These are phyloP conservation scores for Cyclostephanos invisitatus DNA, from an alignment of 108 stramenopile genomes.

Conservation along the genomic window DNA sequence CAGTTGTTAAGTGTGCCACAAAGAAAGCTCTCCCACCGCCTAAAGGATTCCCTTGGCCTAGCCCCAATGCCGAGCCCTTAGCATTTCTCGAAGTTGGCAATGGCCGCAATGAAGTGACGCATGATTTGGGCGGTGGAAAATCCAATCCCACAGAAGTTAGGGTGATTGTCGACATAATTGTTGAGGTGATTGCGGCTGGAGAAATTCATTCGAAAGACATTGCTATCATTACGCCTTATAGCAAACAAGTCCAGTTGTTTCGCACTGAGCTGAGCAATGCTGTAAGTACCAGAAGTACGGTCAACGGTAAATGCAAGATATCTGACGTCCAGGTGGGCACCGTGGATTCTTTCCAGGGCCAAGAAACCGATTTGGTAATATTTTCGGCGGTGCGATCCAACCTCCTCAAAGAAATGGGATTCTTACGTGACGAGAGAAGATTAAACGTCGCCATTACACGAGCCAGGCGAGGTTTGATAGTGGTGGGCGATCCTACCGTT, in stretches of 20 bases:
- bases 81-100: constrained; percentile 64
- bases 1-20: constrained; percentile 46
- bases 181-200: constrained; percentile 36
- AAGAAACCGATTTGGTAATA: constrained; percentile 73
- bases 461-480: constrained; percentile 68
- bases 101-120: constrained; percentile 54
- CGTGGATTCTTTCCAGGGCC: constrained; percentile 80
- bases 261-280: constrained; percentile 47
- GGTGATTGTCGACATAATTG: constrained; percentile 49
- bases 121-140: constrained; percentile 48
- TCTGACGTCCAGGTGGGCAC: constrained; percentile 59
- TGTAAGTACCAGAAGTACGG: not conserved
- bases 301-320: constrained; percentile 3
- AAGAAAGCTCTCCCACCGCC: constrained; percentile 24
- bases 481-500: constrained; percentile 56
- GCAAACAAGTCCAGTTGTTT: constrained; percentile 60
- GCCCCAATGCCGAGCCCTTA: constrained; percentile 37
- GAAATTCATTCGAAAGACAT: constrained; percentile 49
- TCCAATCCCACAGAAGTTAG: constrained; percentile 66
- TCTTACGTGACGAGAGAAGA: constrained; percentile 75
- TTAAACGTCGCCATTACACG: constrained; percentile 89
- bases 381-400: constrained; percentile 69
- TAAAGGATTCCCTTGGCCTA: constrained; percentile 67
- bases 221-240: constrained; percentile 64
- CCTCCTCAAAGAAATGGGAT: constrained; percentile 66